phyloP scores from a whole-genome alignment of 805 yeast species.

The Pichia scutulata region DNA sequence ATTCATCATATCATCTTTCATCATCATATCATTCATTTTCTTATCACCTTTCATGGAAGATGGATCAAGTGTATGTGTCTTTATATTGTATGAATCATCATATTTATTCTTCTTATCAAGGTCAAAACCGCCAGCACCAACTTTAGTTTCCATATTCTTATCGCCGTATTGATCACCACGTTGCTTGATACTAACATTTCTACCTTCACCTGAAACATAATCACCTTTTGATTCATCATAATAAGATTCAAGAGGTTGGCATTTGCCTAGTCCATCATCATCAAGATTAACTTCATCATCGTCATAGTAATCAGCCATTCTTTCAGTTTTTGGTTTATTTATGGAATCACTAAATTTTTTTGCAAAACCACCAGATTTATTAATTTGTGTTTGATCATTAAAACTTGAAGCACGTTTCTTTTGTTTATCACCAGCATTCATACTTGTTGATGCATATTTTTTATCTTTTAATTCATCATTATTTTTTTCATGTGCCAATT shows the following conservation, averaged over 20 bases:
- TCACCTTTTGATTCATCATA: not conserved
- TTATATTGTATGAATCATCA: not conserved
- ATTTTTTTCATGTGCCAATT: not conserved
- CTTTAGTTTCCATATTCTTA: not conserved
- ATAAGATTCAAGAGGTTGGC: not conserved
- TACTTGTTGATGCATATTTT: not conserved
- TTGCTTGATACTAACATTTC: not conserved
- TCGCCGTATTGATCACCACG: not conserved
- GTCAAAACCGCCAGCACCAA: not conserved
- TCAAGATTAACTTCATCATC: not conserved
- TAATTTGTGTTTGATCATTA: not conserved
- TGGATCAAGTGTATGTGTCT: not conserved
- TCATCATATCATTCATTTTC: not conserved
- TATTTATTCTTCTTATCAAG: too few relatives aligned
- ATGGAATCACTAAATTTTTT: slow-evolving; percentile 1
- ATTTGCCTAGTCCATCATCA: too few relatives aligned
- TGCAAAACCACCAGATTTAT: not conserved
- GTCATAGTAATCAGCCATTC: not conserved
- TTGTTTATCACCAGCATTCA: not conserved
- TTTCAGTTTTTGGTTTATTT: not conserved
- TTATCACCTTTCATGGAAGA: not conserved
- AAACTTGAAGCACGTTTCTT: not conserved
- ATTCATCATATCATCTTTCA: not conserved
- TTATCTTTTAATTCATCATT: not conserved
- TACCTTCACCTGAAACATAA: not conserved